Base-by-base conservation (phyloP, 106 monocot species). In the Dactylorhiza incarnata region DNA sequence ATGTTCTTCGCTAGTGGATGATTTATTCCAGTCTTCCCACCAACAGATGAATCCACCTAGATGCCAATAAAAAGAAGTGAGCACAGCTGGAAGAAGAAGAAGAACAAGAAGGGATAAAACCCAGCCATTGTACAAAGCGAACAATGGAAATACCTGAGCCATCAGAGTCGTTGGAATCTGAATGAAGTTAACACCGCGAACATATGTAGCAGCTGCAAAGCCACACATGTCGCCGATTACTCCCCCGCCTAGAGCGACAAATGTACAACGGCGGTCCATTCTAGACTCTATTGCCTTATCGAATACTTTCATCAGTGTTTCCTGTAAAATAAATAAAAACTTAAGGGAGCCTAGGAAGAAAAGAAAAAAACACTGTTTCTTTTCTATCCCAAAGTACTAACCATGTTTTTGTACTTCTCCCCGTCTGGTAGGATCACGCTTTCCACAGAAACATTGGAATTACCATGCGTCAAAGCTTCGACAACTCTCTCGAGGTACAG, bases 151-250 rank as follows among this genome's bases (percentile, higher is more conserved):
- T 67, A 99, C 94, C 91, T 94, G 94, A 16, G 99, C 94, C 99
- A 99, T 99, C 44, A 92, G 79, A 68, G 99, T 99, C 48, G 99
- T 94, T 2, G 94, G 99, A 58, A 99, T 94, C 76, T 99, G 99
- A 86, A 99, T 92, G 74, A 94, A 94, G 77, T 94, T 99, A 20
- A 99, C 99, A 54, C 94, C 99, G n/a, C 94, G 94, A 56, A 99
- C 87, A 73, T 84, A 99, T 0, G 99, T 73, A 48, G 99, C 94
- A 2, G 99, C 99, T 13, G 99, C 99, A 82, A 94, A 99, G 25
- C 99, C 99, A 78, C 99, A 94, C 94, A 99, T 92, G 68, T 99
- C 99, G 0, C 99, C 99, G 63, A 94, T 99, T 46, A 99, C 99
- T 73, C 99, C 94, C 48, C 99, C 94, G 19, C 99, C 99, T 65